Base-by-base conservation (phyloP, 805 yeast genomes). In the Debaryomyces tyrocola region DNA sequence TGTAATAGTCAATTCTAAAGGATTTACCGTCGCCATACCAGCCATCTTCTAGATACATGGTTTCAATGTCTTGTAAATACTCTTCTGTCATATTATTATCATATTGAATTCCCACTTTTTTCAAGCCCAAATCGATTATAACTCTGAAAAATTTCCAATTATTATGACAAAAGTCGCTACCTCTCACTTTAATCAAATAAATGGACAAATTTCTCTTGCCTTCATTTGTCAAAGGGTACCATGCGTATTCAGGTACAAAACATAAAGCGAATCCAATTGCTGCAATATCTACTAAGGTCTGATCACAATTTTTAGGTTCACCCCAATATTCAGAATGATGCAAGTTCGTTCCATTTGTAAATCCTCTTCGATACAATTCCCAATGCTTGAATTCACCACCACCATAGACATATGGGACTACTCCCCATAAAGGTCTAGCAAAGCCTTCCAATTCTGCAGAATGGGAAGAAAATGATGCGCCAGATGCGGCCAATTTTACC, bases 111-210 rank as follows among this genome's bases (percentile, higher is more conserved):
- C 64, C 64, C 20, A 60, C 52, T 3, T 44, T 51, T 17, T 54
- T 46, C 6, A 64, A 54, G 4, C 62, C 69, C 33, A 60, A 37
- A 43, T 59, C 62, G 18, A 63, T 55, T 6, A 64, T 37, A 14
- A 63, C 57, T n/a, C 63, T 52, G 48, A 63, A 64, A 44, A 59
- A 63, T 38, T 51, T 58, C 67, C 67, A 63, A 36, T 63, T 63
- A 48, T 47, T 50, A 21, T 43, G 43, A 20, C 51, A 52, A 28
- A 52, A 59, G 12, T 45, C 47, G 10, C 47, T 51, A 18, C 43
- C 45, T 31, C 61, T 52, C 12, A 53, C 58, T 15, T 29, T 20
- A n/a, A 48, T 39, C n/a, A 63, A 48, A 43, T 54, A 63, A 10
- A 43, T 33, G 12, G 37, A 41, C 14, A 60, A 55, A 43, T 49